Evolutionary conservation across 2,329 filamentous ascomycete genomes (phyloP).

Genomic region (Blastomyces gilchristii): DNA sequence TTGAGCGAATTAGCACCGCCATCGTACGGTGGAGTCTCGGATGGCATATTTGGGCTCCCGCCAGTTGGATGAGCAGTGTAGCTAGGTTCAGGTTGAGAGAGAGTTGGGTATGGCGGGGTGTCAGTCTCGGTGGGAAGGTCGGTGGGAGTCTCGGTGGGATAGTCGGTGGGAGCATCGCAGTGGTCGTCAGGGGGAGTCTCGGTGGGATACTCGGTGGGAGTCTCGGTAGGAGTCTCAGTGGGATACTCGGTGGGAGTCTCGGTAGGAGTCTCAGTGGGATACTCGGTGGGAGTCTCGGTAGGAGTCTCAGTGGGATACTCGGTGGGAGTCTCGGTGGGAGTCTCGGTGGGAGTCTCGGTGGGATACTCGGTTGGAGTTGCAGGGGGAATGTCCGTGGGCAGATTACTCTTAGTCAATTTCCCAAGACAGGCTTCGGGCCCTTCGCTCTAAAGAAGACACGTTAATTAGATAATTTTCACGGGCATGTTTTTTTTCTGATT

Average conservation of each 20-base stretch:
- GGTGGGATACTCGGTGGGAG: not conserved
- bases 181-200: not conserved
- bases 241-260: not conserved
- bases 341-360: not conserved
- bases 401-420: slow-evolving; percentile 9
- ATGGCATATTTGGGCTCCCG: not conserved
- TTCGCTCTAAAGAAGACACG: slow-evolving; percentile 7
- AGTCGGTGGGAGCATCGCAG: not conserved
- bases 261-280: not conserved
- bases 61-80: not conserved
- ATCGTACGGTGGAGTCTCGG: slow-evolving; percentile 7
- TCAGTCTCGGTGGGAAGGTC: not conserved
- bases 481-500: not conserved
- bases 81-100: slow-evolving; percentile 3
- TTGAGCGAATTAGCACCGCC: slow-evolving; percentile 10
- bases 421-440: slow-evolving; percentile 12
- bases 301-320: not conserved
- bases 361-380: not conserved
- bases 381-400: not conserved
- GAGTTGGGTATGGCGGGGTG: not conserved
- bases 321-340: not conserved
- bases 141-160: not conserved
- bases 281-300: not conserved
- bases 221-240: not conserved
- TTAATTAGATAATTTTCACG: not conserved